Evolutionary conservation across 257 asterid genomes (phyloP), one percentile per base, ranked within the genome.

Genomic region (Penstemon eatonii): DNA sequence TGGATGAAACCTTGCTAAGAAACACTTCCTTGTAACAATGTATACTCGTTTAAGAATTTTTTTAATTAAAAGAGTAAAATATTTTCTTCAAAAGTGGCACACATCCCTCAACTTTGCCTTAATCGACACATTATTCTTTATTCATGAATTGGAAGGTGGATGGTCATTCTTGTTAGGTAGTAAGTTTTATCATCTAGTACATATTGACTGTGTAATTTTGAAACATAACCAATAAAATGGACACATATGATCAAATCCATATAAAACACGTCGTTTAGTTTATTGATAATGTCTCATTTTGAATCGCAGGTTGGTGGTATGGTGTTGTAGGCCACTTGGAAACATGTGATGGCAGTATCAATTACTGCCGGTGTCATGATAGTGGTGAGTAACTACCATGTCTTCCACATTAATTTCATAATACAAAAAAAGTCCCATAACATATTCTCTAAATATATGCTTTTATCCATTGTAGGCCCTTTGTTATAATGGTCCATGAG

Each of bases 321-420:
- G 96, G 98, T 45, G 83, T 92, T 67, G 95, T 89, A 67, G 96
- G 96, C 71, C 98, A 92, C 88, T 81, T 84, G 78, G 92, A 89
- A 82, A 78, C 96, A 51, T 92, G 98, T 71, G 87, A 86, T 44
- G 91, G 96, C 47, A 71, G 80, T 75, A 66, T 78, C 67, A 75
- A 54, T 70, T 81, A 77, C 86, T 92, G 98, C 88, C 73, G 76
- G 11, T 92, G 98, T 67, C 92, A 76, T 62, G 75, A 74, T 65
- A 86, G 87, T 66, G 96, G 98, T 92, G 81, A 87, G 96, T 79
- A 73, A 73, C 76, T 72, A 44, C 50, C 51, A 68, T 61, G 61
- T 63, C 43, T 66, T 60, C 75, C 63, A 69, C 61, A 25, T 25
- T 25, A 25, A 25, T 25, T 25, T 59, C 43, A 60, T 50, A 62